Percentiles rank a stretch among this genome's conserved stretches.
Conservation (phyloP, 345 rosid species). For the Populus pruinosa region DNA sequence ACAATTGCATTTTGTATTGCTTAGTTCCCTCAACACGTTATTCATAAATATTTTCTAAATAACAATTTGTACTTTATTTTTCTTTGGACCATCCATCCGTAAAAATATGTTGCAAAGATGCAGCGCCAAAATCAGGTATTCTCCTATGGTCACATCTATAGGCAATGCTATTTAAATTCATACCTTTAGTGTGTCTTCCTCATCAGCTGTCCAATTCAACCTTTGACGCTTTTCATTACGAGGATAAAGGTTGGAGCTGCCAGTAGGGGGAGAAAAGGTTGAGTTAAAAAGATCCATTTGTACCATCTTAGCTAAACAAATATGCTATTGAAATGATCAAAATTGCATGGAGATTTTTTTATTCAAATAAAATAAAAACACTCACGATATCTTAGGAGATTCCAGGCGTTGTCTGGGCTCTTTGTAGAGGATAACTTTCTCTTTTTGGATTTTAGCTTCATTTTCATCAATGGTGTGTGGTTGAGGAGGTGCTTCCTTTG, state of each 20-base stretch:
- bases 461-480: background rate
- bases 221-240: conserved; percentile 31
- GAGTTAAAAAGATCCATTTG: background rate
- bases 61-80: background rate
- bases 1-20: no score
- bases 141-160: background rate
- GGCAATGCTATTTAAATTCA: background rate
- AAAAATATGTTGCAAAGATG: no score
- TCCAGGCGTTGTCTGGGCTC: background rate
- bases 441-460: background rate
- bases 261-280: background rate
- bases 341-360: background rate
- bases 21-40: background rate
- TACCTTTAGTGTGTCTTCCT: conserved; percentile 47
- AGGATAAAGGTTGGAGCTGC: conserved; percentile 17
- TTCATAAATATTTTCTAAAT: background rate
- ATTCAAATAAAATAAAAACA: background rate
- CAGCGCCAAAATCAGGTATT: background rate
- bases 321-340: background rate
- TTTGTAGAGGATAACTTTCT: background rate
- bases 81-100: background rate
- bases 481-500: conserved; percentile 6
- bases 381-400: conserved; percentile 22
- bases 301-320: background rate
- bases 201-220: conserved; percentile 36